Evolutionary conservation across 768 basidiomycete genomes (phyloP).

Genomic region (Lentinula lateritia): DNA sequence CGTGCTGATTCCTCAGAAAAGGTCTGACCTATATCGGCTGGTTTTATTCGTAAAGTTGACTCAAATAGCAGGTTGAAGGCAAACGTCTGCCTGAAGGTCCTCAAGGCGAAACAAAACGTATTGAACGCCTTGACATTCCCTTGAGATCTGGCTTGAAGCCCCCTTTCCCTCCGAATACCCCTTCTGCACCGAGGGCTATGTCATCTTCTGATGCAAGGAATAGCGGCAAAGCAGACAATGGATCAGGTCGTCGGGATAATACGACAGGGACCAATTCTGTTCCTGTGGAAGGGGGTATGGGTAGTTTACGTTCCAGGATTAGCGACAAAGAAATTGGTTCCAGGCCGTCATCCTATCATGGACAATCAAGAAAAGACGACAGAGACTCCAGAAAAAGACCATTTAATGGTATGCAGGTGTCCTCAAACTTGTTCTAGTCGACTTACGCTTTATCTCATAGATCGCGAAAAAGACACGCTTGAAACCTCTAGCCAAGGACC

Average conservation of each 20-base stretch:
- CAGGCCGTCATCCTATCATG: slow-evolving; percentile 38
- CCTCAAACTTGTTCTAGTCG: neutral
- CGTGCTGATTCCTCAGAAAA: slow-evolving; percentile 52
- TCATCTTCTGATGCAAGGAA: slow-evolving; percentile 40
- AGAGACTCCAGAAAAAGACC: slow-evolving; percentile 67
- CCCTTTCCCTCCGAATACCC: slow-evolving; percentile 47
- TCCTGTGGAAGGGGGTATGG: slow-evolving; percentile 11
- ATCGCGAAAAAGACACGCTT: slow-evolving; percentile 56
- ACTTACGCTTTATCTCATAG: slow-evolving; percentile 23
- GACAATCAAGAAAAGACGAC: slow-evolving; percentile 43
- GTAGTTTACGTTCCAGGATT: slow-evolving; percentile 52
- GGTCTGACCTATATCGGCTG: slow-evolving; percentile 28
- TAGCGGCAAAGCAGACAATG: slow-evolving; percentile 31
- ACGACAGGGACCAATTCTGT: slow-evolving; percentile 7
- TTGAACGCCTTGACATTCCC: neutral
- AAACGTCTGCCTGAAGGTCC: slow-evolving; percentile 54
- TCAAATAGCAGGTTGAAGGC: slow-evolving; percentile 37
- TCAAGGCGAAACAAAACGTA: neutral
- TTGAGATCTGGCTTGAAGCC: slow-evolving; percentile 29
- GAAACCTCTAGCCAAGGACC: slow-evolving; percentile 24
- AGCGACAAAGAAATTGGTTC: slow-evolving; percentile 52
- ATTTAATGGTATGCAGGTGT: slow-evolving; percentile 47
- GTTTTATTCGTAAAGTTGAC: neutral
- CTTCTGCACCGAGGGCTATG: slow-evolving; percentile 73
- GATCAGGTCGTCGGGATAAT: slow-evolving; percentile 18